A percentile compares a stretch with the other conserved stretches of the same genome.
Evolutionary conservation across 192 early-diverging fungal species (phyloP).

Genomic region (Coemansia sp.): DNA sequence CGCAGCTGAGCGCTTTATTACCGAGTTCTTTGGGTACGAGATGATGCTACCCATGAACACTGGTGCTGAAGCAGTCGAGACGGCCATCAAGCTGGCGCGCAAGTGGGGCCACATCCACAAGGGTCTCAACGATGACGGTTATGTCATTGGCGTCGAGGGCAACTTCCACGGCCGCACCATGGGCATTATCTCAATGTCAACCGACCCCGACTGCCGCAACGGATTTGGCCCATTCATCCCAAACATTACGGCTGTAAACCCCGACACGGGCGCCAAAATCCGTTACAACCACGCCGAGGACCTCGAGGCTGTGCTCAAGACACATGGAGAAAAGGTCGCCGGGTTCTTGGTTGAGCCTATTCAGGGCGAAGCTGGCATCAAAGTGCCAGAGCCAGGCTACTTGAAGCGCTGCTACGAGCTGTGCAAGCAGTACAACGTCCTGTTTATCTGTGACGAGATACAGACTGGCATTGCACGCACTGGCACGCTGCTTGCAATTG

Average conservation of each 20-base stretch:
- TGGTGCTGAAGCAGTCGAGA: slow-evolving; percentile 98
- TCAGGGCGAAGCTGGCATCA: slow-evolving; percentile 98
- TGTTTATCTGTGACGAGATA: slow-evolving; percentile 98
- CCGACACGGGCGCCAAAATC: slow-evolving; percentile 65
- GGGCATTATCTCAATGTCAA: slow-evolving; percentile 91
- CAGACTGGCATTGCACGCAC: slow-evolving; percentile 96
- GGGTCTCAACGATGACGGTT: slow-evolving; percentile 73
- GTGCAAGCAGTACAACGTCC: slow-evolving; percentile 96
- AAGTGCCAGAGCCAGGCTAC: slow-evolving; percentile 92
- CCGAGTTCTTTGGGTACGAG: slow-evolving; percentile 91
- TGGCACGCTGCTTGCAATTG: slow-evolving; percentile 90
- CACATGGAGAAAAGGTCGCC: slow-evolving; percentile 78
- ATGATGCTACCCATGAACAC: slow-evolving; percentile 99
- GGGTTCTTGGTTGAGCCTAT: slow-evolving; percentile 98
- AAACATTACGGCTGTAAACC: slow-evolving; percentile 76
- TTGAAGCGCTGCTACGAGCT: slow-evolving; percentile 80
- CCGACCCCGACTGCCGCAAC: slow-evolving; percentile 77
- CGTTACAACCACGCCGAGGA: slow-evolving; percentile 85
- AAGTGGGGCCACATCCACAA: slow-evolving; percentile 97
- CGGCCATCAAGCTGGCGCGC: slow-evolving; percentile 94
- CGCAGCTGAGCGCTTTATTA: slow-evolving; percentile 83
- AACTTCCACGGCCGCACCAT: slow-evolving; percentile 99
- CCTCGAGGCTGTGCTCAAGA: slow-evolving; percentile 81
- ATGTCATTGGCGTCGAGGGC: slow-evolving; percentile 76
- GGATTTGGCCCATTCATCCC: slow-evolving; percentile 96